A percentile compares a stretch with the other conserved stretches of the same genome.
Evolutionary conservation across 1,284 basidiomycete genomes (phyloP).

Genomic region (Microbotryum intermedium): DNA sequence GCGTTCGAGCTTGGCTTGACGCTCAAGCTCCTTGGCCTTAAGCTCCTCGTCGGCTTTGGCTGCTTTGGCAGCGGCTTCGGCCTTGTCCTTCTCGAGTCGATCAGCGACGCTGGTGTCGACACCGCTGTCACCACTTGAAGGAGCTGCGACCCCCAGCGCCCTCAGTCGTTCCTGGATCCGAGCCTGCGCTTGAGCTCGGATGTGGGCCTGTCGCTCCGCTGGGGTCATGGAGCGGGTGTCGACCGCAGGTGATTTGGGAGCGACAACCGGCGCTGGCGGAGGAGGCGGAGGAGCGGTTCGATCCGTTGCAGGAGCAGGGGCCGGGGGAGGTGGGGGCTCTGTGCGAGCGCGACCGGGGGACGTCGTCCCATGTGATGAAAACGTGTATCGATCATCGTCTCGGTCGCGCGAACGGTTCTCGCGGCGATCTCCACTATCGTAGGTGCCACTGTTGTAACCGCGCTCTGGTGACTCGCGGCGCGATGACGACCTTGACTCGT

Average conservation of each 20-base stretch:
- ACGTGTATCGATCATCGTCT: conserved; percentile 36
- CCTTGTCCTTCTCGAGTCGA: conserved; percentile 35
- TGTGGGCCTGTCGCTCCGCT: conserved; percentile 72
- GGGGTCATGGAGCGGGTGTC: conserved; percentile 67
- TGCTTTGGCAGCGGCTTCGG: conserved; percentile 37
- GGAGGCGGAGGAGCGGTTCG: conserved; percentile 41
- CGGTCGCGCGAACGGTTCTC: conserved; percentile 11
- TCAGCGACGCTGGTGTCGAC: conserved; percentile 32
- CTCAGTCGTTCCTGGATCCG: conserved; percentile 80
- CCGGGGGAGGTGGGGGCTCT: conserved; percentile 33
- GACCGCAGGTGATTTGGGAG: conserved; percentile 48
- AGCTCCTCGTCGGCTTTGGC: conserved; percentile 58
- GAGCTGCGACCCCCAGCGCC: conserved; percentile 64
- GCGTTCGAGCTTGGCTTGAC: conserved; percentile 49
- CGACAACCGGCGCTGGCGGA: conserved; percentile 45
- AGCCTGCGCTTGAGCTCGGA: conserved; percentile 71
- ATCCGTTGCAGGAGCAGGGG: conserved; percentile 31
- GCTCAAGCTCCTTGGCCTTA: conserved; percentile 52
- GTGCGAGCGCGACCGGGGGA: conserved; percentile 43
- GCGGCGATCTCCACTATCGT: conserved; percentile 37
- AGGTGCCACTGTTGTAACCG: conserved; percentile 32
- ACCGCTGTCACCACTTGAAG: conserved; percentile 38
- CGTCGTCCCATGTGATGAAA: conserved; percentile 34
- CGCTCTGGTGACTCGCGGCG: conserved; percentile 22
- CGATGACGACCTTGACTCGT: conserved; percentile 20